These are phyloP conservation scores for Hypericum androsaemum DNA, from an alignment of 345 rosid genomes.

Conservation along the genomic window DNA sequence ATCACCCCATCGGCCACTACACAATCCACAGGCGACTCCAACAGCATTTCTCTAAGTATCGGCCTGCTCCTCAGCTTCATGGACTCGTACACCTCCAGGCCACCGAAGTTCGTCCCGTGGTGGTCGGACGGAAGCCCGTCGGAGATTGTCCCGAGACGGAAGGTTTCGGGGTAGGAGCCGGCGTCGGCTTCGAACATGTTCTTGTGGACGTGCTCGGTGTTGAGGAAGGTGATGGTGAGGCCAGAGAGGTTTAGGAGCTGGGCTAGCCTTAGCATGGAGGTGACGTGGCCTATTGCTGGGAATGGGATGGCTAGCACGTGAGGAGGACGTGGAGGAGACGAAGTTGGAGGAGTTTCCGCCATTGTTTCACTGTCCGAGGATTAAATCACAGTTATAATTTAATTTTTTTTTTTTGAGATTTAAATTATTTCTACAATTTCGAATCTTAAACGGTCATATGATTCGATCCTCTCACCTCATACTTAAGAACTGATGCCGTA, in stretches of 20 bases:
- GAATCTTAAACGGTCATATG: too few relatives aligned
- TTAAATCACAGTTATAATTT: too few relatives aligned
- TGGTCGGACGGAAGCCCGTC: slow-evolving; percentile 20
- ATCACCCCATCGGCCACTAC: slow-evolving; percentile 34
- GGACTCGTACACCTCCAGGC: slow-evolving; percentile 15
- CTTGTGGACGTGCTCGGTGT: slow-evolving; percentile 10
- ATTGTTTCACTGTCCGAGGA: too few relatives aligned
- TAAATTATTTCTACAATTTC: too few relatives aligned
- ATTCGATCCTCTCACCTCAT: too few relatives aligned
- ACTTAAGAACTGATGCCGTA: too few relatives aligned
- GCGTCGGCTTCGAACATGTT: neutral
- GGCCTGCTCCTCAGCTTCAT: slow-evolving; percentile 8
- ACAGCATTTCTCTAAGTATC: slow-evolving; percentile 15
- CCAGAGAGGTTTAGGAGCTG: slow-evolving; percentile 39
- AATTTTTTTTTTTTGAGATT: too few relatives aligned
- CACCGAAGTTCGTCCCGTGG: slow-evolving; percentile 9
- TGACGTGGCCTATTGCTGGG: slow-evolving; percentile 58
- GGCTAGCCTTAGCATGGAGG: slow-evolving; percentile 54
- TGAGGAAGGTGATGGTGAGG: slow-evolving; percentile 49
- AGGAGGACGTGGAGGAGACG: slow-evolving; percentile 6
- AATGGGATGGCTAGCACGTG: slow-evolving; percentile 47
- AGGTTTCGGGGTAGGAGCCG: neutral
- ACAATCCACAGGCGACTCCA: slow-evolving; percentile 14
- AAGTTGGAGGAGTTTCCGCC: too few relatives aligned
- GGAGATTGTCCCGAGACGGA: slow-evolving; percentile 3